Conservation (phyloP, 192 early-diverging fungal genomes). For the Oehlia diaphana region DNA sequence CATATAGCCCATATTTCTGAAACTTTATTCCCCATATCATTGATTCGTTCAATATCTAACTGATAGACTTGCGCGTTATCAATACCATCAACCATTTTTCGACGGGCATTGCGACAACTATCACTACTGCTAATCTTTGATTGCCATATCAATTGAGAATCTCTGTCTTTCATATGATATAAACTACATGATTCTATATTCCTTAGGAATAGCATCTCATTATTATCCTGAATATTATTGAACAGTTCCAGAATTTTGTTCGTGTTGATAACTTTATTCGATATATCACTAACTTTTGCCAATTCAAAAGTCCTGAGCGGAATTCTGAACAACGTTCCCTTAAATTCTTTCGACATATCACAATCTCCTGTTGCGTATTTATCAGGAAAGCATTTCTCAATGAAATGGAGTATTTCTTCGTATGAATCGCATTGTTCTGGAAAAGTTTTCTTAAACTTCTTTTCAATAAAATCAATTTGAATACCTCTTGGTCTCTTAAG, state of each 20-base stretch:
- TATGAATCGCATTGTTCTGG: neutral
- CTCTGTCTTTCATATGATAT: neutral
- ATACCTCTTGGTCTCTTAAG: neutral
- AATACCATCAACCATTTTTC: neutral
- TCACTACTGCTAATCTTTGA: neutral
- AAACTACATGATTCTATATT: neutral
- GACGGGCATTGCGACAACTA: neutral
- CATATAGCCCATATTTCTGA: neutral
- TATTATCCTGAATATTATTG: neutral
- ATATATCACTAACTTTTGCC: neutral
- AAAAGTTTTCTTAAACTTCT: neutral
- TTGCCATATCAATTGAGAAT: neutral
- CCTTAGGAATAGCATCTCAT: neutral
- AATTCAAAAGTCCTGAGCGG: neutral
- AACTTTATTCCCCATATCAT: neutral
- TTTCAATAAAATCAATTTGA: neutral
- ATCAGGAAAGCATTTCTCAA: too few relatives aligned
- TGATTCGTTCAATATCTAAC: neutral
- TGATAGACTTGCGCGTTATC: neutral
- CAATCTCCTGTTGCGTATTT: neutral
- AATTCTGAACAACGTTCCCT: neutral
- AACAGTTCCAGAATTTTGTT: neutral
- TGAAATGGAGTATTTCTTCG: neutral
- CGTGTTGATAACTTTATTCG: neutral
- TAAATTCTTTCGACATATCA: neutral